These are phyloP conservation scores for Penicillium sp. DNA, from an alignment of 2,329 filamentous ascomycete species.

Conservation along the genomic window DNA sequence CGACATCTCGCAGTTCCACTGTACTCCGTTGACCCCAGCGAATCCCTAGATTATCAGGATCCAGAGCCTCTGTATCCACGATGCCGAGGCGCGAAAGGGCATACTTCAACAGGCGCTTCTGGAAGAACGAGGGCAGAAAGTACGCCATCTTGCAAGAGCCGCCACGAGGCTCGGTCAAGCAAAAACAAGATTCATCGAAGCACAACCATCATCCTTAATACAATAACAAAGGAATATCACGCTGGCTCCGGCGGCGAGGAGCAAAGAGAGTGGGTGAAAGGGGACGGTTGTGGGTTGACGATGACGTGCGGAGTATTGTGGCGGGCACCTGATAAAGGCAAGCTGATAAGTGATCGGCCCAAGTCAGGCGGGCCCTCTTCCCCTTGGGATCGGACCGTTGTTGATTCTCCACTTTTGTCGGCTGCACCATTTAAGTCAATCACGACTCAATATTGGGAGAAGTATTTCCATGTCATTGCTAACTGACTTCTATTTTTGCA, in stretches of 20 bases:
- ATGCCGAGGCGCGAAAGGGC: conserved; percentile 82
- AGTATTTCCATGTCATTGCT: neutral
- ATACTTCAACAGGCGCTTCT: conserved; percentile 88
- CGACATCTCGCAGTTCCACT: conserved; percentile 86
- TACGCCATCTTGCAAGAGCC: conserved; percentile 66
- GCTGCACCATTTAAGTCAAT: conserved; percentile 4
- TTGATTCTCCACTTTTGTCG: conserved; percentile 14
- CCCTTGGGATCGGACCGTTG: conserved; percentile 10
- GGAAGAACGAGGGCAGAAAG: conserved; percentile 77
- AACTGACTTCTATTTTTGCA: neutral
- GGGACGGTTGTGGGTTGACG: conserved; percentile 26
- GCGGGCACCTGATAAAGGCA: conserved; percentile 28
- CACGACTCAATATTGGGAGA: neutral
- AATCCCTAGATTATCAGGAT: conserved; percentile 85
- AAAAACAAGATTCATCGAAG: conserved; percentile 37
- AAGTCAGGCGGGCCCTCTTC: conserved; percentile 29
- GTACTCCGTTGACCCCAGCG: conserved; percentile 80
- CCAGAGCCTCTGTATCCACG: conserved; percentile 83
- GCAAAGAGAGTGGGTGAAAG: conserved; percentile 19
- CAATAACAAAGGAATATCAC: conserved; percentile 15
- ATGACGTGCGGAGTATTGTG: conserved; percentile 42
- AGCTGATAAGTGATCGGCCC: conserved; percentile 32
- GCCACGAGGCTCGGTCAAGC: conserved; percentile 36
- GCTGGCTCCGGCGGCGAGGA: conserved; percentile 11
- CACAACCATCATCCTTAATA: conserved; percentile 26